A percentile compares a stretch with the other conserved stretches of the same genome.
Conservation (phyloP, 2,329 filamentous ascomycete genomes). For the Knufia fluminis region DNA sequence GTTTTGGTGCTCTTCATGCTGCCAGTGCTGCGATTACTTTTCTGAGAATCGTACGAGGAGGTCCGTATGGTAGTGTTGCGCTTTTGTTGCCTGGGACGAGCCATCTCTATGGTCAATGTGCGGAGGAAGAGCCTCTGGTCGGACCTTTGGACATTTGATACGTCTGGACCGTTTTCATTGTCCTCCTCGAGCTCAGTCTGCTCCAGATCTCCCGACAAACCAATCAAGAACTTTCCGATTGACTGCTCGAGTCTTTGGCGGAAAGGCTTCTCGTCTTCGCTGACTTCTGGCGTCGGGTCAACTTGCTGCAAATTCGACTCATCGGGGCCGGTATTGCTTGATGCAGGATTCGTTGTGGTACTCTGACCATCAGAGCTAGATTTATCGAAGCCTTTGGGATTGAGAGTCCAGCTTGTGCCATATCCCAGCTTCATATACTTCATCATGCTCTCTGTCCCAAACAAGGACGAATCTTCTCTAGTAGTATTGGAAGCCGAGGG, state of each 20-base stretch:
- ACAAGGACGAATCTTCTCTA: constrained; percentile 24
- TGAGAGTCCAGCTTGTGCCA: constrained; percentile 39
- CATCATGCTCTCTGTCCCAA: constrained; percentile 37
- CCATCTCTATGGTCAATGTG: constrained; percentile 29
- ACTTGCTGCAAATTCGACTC: constrained; percentile 14
- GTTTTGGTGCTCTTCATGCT: not conserved
- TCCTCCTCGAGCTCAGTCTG: constrained; percentile 29
- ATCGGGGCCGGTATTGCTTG: not conserved
- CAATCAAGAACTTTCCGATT: constrained; percentile 34
- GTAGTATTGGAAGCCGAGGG: constrained; percentile 16
- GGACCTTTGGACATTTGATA: constrained; percentile 11
- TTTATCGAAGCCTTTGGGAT: constrained; percentile 24
- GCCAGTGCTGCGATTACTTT: not conserved
- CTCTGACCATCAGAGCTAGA: not conserved
- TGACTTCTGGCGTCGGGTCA: constrained; percentile 21
- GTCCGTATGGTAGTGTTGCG: not conserved
- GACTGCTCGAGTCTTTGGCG: constrained; percentile 23
- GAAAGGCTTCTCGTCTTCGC: constrained; percentile 18
- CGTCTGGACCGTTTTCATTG: constrained; percentile 23
- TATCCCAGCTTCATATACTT: constrained; percentile 44
- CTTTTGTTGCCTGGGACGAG: constrained; percentile 9
- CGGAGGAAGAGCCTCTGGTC: constrained; percentile 28
- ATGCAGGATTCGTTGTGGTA: not conserved
- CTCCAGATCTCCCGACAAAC: constrained; percentile 35
- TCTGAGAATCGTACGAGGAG: not conserved